Conservation (phyloP, 2,329 filamentous ascomycete species). For the Hymenoscyphus infarciens region DNA sequence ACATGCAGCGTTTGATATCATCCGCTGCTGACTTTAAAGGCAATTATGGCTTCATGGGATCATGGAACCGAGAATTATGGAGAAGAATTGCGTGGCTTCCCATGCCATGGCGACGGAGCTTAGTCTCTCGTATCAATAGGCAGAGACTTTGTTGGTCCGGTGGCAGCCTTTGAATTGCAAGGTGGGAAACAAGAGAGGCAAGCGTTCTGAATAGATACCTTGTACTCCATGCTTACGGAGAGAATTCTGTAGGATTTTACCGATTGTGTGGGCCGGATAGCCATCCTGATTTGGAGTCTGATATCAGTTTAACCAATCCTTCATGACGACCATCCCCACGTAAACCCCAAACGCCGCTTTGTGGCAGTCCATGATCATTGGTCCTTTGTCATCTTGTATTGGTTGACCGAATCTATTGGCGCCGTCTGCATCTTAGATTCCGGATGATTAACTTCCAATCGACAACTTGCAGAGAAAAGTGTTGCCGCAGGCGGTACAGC, state of each 20-base stretch:
- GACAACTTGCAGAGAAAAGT: neutral
- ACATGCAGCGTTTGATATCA: slow-evolving; percentile 7
- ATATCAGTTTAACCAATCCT: neutral
- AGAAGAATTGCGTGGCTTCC: neutral
- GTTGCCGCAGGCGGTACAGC: neutral
- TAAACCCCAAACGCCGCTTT: slow-evolving; percentile 1
- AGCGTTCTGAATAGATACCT: neutral
- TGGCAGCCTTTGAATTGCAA: neutral
- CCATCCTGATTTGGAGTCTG: slow-evolving; percentile 3
- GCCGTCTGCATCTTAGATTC: slow-evolving; percentile 1
- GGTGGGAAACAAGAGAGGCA: neutral
- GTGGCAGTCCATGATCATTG: neutral
- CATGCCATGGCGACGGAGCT: too few relatives aligned
- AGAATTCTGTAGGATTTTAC: slow-evolving; percentile 1
- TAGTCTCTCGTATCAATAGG: neutral
- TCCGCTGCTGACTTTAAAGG: slow-evolving; percentile 1
- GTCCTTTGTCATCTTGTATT: slow-evolving; percentile 13
- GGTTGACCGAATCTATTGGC: slow-evolving; percentile 3
- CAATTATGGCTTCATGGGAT: neutral
- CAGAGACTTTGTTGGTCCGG: neutral
- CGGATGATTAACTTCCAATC: slow-evolving; percentile 8
- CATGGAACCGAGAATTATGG: neutral
- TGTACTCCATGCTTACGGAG: neutral
- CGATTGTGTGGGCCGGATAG: slow-evolving; percentile 2
- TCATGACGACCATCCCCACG: neutral